Evolutionary conservation across 139 green algal genomes (phyloP), one percentile per base, ranked within the genome.

Genomic region (Picocystis salinarum): DNA sequence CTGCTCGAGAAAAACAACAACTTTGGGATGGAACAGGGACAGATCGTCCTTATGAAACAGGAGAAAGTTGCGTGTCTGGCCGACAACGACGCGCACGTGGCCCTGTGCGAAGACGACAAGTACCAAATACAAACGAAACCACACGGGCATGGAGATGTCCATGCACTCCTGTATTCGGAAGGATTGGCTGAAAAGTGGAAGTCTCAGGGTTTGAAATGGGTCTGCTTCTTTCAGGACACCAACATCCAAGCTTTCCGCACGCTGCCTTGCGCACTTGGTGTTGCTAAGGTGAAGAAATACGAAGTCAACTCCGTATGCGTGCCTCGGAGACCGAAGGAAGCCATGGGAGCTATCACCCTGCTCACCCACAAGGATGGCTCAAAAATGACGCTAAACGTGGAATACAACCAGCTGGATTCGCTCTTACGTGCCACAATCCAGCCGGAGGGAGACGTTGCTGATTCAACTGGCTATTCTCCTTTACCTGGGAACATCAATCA

Each of bases 401-500:
- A 98, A 62, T 98, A 97, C 78, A 97, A 98, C 64, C 88, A 93
- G 71, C 69, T 95, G 56, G 83, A 94, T 58, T 81, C 85, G 15
- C 57, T 96, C 51, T 71, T 94, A 50, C 47, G 79, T 1, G 73
- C 62, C 37, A 92, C 79, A 2, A 56, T 75, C 19, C 7, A 55
- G 25, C 45, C 48, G 2, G 49, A 72, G 4, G 85, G 79, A 1
- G 85, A 93, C 48, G 70, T 90, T 3, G 91, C 93, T 42, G 85
- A 94, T 48, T 61, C 41, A 10, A 63, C 46, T 12, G 88, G 85
- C 46, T 91, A 69, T 48, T 96, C 85, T 2, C 88, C 88, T 19
- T 96, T 81, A 67, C 87, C 87, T 13, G 74, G 82, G 52, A 93
- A 93, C 69, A 91, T 93, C 70, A 93, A 93, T 53, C 79, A 93